phyloP scores from a whole-genome alignment of 768 basidiomycete genomes.

The Mycena filopes region DNA sequence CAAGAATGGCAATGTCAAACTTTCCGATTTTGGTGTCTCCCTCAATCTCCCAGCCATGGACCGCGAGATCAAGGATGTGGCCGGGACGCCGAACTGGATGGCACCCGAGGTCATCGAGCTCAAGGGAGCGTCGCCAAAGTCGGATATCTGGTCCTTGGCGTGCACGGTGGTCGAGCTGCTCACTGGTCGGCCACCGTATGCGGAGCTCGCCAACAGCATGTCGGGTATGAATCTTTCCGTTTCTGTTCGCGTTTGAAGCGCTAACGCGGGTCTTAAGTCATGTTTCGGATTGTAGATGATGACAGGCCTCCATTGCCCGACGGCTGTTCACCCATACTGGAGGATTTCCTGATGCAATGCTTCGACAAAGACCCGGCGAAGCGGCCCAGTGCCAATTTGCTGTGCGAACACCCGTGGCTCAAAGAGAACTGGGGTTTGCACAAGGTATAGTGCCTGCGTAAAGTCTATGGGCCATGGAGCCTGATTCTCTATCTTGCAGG shows the following conservation, averaged over 20 bases:
- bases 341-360: constrained; percentile 86
- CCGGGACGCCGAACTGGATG: constrained; percentile 99
- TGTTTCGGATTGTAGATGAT: constrained; percentile 98
- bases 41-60: constrained; percentile 94
- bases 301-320: constrained; percentile 88
- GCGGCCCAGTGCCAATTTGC: constrained; percentile 85
- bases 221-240: constrained; percentile 64
- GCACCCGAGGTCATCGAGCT: constrained; percentile 97
- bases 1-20: constrained; percentile 96
- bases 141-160: constrained; percentile 95
- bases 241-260: constrained; percentile 22
- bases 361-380: constrained; percentile 88
- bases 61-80: constrained; percentile 84
- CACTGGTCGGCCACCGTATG: constrained; percentile 92
- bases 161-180: constrained; percentile 95
- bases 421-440: constrained; percentile 81
- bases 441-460: constrained; percentile 60
- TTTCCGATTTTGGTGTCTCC: constrained; percentile 97
- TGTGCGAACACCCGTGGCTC: constrained; percentile 94
- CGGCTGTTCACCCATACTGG: constrained; percentile 77
- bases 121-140: constrained; percentile 91
- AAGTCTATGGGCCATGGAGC: constrained; percentile 2
- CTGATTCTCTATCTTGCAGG: constrained; percentile 50
- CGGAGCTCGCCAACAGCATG: constrained; percentile 90
- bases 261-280: constrained; percentile 62